Evolutionary conservation across 2,329 filamentous ascomycete genomes (phyloP), one percentile per base, ranked within the genome.

Genomic region (Anthostomella pinea): DNA sequence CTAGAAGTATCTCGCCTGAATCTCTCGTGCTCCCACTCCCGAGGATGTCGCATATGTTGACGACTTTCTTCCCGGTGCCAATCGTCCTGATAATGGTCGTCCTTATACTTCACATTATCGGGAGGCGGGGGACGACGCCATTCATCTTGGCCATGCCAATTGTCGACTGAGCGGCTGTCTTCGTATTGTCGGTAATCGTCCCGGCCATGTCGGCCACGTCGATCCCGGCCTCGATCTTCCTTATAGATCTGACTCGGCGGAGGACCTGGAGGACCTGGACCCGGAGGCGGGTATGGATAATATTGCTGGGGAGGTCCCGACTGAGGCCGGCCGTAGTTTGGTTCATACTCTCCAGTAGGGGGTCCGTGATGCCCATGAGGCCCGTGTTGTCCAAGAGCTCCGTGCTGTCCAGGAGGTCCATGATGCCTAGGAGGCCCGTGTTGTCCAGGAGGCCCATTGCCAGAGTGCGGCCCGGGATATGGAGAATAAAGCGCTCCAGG

Each of bases 291-390:
- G 33, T 48, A 44, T 13, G 45, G 48, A 9, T 39, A 38, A 30
- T 43, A 35, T 23, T 23, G 44, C 15, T 44, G 32, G 19, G 25
- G n/a, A 39, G 13, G 23, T 26, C 30, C 36, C 23, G 36, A 22
- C 13, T 51, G 47, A 21, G 50, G 45, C 17, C 41, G 38, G 10
- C 43, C 46, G 19, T 45, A 48, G 8, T 39, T 38, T 16, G 48
- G 38, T 9, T 39, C 38, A 23, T 39, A 44, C 27, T 46, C 39
- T 16, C 35, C 46, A 30, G 34, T 31, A 33, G 41, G 38, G 39
- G 34, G n/a, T 7, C 10, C 26, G 20, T 40, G 35, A 15, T 23
- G 7, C 8, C 7, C 46, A 48, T 2, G n/a, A n/a, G n/a, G n/a
- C n/a, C n/a, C n/a, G n/a, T n/a, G n/a, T n/a, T n/a, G n/a, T n/a